These are phyloP conservation scores for Earliella scabrosa DNA, from an alignment of 1,284 basidiomycete species.

Conservation along the genomic window DNA sequence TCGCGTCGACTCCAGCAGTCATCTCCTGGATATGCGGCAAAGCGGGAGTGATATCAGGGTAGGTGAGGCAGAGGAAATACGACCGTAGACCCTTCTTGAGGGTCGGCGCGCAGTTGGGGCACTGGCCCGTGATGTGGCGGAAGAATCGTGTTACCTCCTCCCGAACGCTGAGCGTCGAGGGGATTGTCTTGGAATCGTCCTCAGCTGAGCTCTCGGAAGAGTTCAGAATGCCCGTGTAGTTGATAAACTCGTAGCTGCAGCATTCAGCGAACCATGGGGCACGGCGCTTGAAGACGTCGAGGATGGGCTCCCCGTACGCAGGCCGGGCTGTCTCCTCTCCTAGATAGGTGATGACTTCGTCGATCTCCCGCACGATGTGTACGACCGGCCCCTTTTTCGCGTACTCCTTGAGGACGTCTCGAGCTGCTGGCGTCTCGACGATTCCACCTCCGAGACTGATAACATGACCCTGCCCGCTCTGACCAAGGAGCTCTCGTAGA, in stretches of 20 bases:
- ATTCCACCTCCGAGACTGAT: slow-evolving; percentile 96
- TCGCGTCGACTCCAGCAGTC: slow-evolving; percentile 86
- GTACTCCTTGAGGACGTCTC: slow-evolving; percentile 75
- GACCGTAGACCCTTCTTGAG: slow-evolving; percentile 67
- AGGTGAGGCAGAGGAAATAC: slow-evolving; percentile 93
- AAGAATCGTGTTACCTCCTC: slow-evolving; percentile 82
- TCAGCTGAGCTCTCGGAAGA: not conserved
- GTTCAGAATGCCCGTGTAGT: slow-evolving; percentile 57
- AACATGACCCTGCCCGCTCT: slow-evolving; percentile 67
- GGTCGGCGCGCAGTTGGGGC: slow-evolving; percentile 68
- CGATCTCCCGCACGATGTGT: slow-evolving; percentile 71
- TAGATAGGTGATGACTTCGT: slow-evolving; percentile 81
- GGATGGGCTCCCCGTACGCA: slow-evolving; percentile 86
- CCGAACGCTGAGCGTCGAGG: slow-evolving; percentile 29
- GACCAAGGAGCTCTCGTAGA: slow-evolving; percentile 63
- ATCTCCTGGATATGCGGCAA: slow-evolving; percentile 75
- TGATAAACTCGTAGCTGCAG: slow-evolving; percentile 85
- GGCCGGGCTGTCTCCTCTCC: slow-evolving; percentile 77
- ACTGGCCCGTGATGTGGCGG: slow-evolving; percentile 81
- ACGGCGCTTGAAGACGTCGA: slow-evolving; percentile 84
- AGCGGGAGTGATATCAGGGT: slow-evolving; percentile 82
- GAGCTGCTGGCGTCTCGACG: slow-evolving; percentile 83
- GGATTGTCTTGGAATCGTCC: slow-evolving; percentile 14
- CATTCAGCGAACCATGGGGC: slow-evolving; percentile 91
- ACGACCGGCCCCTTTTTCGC: slow-evolving; percentile 69